A percentile compares a stretch with the other conserved stretches of the same genome.
These are phyloP conservation scores for Colletotrichum salicis DNA, from an alignment of 2,329 filamentous ascomycete species.

Conservation along the genomic window DNA sequence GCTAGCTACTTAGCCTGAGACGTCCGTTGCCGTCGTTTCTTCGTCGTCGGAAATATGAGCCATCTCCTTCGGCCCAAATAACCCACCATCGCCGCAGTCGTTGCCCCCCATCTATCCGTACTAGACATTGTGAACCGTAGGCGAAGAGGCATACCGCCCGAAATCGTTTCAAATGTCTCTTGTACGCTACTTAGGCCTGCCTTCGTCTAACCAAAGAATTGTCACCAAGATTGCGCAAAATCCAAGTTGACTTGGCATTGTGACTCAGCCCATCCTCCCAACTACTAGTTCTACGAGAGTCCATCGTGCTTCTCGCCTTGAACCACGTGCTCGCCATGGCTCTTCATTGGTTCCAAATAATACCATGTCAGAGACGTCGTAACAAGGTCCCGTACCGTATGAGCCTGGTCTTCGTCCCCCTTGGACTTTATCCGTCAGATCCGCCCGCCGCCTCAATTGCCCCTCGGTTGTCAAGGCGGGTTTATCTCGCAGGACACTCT, in stretches of 20 bases:
- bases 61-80: neutral
- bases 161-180: neutral
- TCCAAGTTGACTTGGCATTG: neutral
- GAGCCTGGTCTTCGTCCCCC: neutral
- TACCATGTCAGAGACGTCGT: neutral
- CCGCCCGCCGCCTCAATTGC: neutral
- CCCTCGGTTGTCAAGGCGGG: neutral
- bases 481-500: too few species aligned
- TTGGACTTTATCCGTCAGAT: constrained; percentile 2
- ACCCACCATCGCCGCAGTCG: neutral
- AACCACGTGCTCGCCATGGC: constrained; percentile 24
- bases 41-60: too few species aligned
- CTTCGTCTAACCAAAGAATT: neutral
- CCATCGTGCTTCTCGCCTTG: constrained; percentile 13
- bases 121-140: neutral
- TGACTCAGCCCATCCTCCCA: constrained; percentile 10
- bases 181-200: too few species aligned
- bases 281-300: neutral
- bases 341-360: constrained; percentile 2
- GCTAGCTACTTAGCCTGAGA: neutral
- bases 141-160: neutral
- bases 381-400: too few species aligned
- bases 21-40: neutral
- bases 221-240: neutral
- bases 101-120: neutral